Conservation (phyloP, 2,329 filamentous ascomycete genomes). For the Madurella fahalii region DNA sequence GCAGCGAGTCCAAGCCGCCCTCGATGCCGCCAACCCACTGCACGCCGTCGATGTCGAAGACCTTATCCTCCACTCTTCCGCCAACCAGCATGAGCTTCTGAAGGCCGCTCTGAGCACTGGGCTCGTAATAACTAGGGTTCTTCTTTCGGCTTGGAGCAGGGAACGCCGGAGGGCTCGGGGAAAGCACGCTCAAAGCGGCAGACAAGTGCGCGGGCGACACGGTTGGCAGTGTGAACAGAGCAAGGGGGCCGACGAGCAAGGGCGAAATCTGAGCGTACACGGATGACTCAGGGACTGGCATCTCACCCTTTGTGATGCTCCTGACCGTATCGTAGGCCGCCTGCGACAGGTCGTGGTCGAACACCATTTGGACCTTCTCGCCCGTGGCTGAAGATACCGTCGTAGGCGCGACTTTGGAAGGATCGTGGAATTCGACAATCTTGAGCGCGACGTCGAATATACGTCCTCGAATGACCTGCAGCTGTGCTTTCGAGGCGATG, state of each 20-base stretch:
- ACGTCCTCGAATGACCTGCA: conserved; percentile 83
- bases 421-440: conserved; percentile 78
- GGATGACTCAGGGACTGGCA: conserved; percentile 32
- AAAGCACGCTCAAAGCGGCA: conserved; percentile 71
- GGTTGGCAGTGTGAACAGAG: conserved; percentile 71
- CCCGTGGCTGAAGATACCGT: conserved; percentile 31
- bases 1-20: conserved; percentile 74
- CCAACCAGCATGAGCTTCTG: conserved; percentile 85
- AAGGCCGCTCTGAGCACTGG: conserved; percentile 71
- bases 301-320: conserved; percentile 30
- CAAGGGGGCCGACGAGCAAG: conserved; percentile 76
- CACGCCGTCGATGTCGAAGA: conserved; percentile 71
- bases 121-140: conserved; percentile 78
- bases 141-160: conserved; percentile 71
- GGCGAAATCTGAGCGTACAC: conserved; percentile 61
- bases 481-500: conserved; percentile 60
- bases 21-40: conserved; percentile 68
- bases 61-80: conserved; percentile 78
- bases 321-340: conserved; percentile 49
- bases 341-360: conserved; percentile 51
- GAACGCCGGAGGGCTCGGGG: conserved; percentile 68
- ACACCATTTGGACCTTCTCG: conserved; percentile 33
- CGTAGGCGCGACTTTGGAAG: conserved; percentile 34
- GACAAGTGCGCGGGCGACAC: conserved; percentile 83
- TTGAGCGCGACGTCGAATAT: conserved; percentile 84